Base-by-base conservation (phyloP, 2,329 filamentous ascomycete species). In the Lecanicillium sp. region DNA sequence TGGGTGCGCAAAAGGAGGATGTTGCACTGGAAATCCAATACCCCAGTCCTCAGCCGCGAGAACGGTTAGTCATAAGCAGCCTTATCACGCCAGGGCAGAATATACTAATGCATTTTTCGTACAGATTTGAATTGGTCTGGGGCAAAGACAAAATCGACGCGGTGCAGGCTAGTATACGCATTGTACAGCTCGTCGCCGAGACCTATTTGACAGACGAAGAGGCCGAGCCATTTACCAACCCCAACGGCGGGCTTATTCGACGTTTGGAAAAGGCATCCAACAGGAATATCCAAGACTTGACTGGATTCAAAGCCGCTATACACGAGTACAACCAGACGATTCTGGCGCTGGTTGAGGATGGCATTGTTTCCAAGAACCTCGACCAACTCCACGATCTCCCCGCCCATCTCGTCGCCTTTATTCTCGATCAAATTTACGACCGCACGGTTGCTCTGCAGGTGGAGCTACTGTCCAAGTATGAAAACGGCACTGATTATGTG, bases 361-460 rank as follows among this genome's bases (percentile, higher is more conserved):
- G 85, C 29, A 78, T 76, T 9, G 77, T 96, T 44, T 73, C 78
- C 15, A 78, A 73, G 49, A 83, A 85, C 48, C 70, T 96, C 33
- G 76, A 84, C 47, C 64, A 67, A 34, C 77, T 78, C 55, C 80
- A 83, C 51, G 71, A 75, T 33, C 66, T 95, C 14, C 79, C 84
- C 6, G 70, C 85, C 31, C 75, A 78, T 32, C 75, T 89, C 35
- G 80, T 89, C 33, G 79, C 84, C 48, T 81, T 87, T 48, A 90
- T 95, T 50, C 73, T 94, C 30, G 80, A 76, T 39, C 89, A 98
- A 57, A 83, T 87, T 16, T 96, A 95, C 63, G 80, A 89, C 51
- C 85, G 92, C 36, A 94, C 87, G 5, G 92, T 98, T 7, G 92
- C 89, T 2, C 89, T 87, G 5, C 79, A 84, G 44, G 87, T 95